phyloP scores from a whole-genome alignment of 148 eudicot genomes.

The Limonium bicolor region DNA sequence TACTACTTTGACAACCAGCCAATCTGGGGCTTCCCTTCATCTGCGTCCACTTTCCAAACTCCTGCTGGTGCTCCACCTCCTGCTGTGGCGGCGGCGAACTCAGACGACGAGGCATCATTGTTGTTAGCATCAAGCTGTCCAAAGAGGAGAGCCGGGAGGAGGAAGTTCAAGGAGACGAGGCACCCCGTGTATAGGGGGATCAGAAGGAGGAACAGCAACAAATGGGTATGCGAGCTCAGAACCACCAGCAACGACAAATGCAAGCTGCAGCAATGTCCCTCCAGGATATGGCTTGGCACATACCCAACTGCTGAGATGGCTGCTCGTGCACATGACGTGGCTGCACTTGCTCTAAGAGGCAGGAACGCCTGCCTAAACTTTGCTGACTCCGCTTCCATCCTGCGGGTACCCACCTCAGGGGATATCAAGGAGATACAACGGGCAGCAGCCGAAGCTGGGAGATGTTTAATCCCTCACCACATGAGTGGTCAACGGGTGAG shows the following conservation, averaged over 20 bases:
- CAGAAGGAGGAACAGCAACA: slow-evolving; percentile 25
- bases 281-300: slow-evolving; percentile 49
- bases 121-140: too few species aligned
- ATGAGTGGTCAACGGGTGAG: background rate
- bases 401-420: slow-evolving; percentile 12
- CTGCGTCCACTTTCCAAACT: too few species aligned
- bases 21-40: too few species aligned
- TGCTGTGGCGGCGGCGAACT: too few species aligned
- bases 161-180: slow-evolving; percentile 44
- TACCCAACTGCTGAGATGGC: slow-evolving; percentile 41
- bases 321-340: too few species aligned
- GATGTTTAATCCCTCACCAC: slow-evolving; percentile 14
- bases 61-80: too few species aligned
- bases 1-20: too few species aligned
- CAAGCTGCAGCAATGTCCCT: too few species aligned
- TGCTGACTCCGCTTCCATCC: slow-evolving; percentile 24
- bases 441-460: slow-evolving; percentile 37
- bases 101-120: too few species aligned
- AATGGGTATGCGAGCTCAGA: slow-evolving; percentile 50
- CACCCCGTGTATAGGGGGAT: slow-evolving; percentile 47
- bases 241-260: slow-evolving; percentile 27
- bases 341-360: slow-evolving; percentile 19
- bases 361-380: slow-evolving; percentile 18
- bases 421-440: slow-evolving; percentile 16
- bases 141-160: too few species aligned